phyloP scores from a whole-genome alignment of 257 asterid genomes.

The Avicennia marina region DNA sequence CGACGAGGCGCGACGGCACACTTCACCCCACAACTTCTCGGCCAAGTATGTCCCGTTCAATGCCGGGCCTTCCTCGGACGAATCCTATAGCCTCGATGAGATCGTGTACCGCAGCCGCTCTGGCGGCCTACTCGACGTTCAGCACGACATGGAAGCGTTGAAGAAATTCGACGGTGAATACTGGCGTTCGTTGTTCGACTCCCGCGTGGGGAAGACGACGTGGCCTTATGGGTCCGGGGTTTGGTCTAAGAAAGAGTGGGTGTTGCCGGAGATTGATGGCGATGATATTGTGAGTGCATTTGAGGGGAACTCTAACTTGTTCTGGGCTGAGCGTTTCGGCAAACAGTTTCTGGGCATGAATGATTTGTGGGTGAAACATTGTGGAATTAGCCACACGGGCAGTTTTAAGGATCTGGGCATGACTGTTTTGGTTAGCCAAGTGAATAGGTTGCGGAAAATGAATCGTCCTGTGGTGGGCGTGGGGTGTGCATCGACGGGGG shows the following conservation, averaged over 20 bases:
- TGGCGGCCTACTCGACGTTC: constrained; percentile 77
- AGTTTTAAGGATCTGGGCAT: constrained; percentile 78
- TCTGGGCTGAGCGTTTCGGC: constrained; percentile 90
- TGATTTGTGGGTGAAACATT: constrained; percentile 82
- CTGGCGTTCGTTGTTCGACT: constrained; percentile 66
- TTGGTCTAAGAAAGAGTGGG: constrained; percentile 91
- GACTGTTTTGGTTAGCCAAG: constrained; percentile 87
- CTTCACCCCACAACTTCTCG: constrained; percentile 54
- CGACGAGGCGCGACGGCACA: constrained; percentile 77
- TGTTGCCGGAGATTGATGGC: constrained; percentile 64
- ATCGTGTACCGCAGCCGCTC: constrained; percentile 81
- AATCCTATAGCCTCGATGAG: constrained; percentile 72
- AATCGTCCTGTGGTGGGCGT: constrained; percentile 73
- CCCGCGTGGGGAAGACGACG: constrained; percentile 79
- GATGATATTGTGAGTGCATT: constrained; percentile 72
- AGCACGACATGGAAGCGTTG: constrained; percentile 74
- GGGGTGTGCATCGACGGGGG: constrained; percentile 84
- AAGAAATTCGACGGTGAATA: constrained; percentile 69
- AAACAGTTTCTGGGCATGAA: constrained; percentile 81
- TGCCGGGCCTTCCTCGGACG: constrained; percentile 41
- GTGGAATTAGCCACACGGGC: constrained; percentile 81
- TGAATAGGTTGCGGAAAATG: constrained; percentile 64
- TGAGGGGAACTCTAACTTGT: constrained; percentile 69
- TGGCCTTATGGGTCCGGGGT: constrained; percentile 92
- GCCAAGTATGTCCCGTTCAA: constrained; percentile 74